These are phyloP conservation scores for Pseudoneurospora amorphoporcata DNA, from an alignment of 495 filamentous ascomycete species.

Conservation along the genomic window DNA sequence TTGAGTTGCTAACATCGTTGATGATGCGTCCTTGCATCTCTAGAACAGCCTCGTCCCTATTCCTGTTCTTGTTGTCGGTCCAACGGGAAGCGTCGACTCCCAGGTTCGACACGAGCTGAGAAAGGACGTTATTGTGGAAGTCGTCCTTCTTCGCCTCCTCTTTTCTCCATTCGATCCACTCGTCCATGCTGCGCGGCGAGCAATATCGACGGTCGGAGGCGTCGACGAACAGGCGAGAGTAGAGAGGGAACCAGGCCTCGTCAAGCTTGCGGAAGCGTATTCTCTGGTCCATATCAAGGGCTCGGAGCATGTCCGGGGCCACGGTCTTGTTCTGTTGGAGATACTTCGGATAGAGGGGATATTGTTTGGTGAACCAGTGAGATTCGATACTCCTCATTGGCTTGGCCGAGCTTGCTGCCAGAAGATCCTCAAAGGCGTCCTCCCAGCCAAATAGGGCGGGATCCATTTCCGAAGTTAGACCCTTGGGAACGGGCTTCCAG, in stretches of 20 bases:
- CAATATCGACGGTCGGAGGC: not conserved
- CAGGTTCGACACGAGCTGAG: not conserved
- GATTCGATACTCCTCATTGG: constrained; percentile 6
- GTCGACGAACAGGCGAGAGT: not conserved
- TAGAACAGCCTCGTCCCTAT: not conserved
- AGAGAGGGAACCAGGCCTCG: constrained; percentile 10
- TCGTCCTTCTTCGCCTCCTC: not conserved
- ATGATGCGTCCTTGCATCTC: not conserved
- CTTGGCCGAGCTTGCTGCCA: constrained; percentile 18
- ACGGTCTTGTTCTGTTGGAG: not conserved
- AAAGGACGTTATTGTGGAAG: not conserved
- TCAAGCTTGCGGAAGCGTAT: not conserved
- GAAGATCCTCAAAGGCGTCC: constrained; percentile 35
- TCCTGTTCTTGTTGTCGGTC: not conserved
- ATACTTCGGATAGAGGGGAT: not conserved
- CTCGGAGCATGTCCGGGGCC: not conserved
- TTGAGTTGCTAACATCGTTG: not conserved
- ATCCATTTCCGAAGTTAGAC: constrained; percentile 10
- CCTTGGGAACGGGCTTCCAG: constrained; percentile 16
- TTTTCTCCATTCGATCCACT: constrained; percentile 9
- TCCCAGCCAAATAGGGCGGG: constrained; percentile 23
- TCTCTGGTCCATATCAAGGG: constrained; percentile 3
- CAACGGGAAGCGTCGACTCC: not conserved
- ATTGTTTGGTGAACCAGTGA: not conserved
- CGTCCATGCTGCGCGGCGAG: constrained; percentile 12